phyloP scores from a whole-genome alignment of 1,284 basidiomycete genomes.

The Austroboletus olivaceoglutinosus region DNA sequence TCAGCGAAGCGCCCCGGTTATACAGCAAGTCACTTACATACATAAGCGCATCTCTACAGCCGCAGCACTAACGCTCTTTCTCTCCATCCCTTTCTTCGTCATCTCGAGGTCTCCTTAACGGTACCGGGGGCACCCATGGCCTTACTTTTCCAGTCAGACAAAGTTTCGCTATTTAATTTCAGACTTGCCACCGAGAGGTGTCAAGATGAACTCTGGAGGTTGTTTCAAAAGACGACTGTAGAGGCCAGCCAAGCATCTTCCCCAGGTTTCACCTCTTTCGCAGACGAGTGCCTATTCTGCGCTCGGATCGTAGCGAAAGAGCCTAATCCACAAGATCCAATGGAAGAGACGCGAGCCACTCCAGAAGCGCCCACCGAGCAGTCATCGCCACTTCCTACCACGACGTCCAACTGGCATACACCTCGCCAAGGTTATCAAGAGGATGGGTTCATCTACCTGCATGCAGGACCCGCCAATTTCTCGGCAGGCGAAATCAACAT shows the following conservation, averaged over 20 bases:
- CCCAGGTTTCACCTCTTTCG: conserved; percentile 23
- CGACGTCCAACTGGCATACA: too few species aligned
- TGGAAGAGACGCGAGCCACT: too few species aligned
- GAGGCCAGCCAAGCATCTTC: conserved; percentile 28
- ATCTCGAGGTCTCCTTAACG: neutral
- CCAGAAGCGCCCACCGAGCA: neutral
- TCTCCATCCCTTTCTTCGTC: neutral
- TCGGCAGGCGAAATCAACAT: conserved; percentile 47
- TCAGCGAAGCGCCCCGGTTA: too few species aligned
- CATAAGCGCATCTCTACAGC: conserved; percentile 4
- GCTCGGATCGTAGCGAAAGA: conserved; percentile 16
- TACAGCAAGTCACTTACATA: conserved; percentile 17
- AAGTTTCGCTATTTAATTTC: conserved; percentile 9
- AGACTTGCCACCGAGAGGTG: neutral
- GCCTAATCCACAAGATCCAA: neutral
- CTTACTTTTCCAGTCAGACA: conserved; percentile 11
- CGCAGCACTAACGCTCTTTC: conserved; percentile 13
- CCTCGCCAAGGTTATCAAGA: neutral
- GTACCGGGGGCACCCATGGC: too few species aligned
- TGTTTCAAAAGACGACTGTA: conserved; percentile 23
- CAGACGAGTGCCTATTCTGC: conserved; percentile 31
- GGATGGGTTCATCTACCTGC: conserved; percentile 48
- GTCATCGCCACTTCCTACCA: neutral
- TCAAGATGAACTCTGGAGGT: conserved; percentile 19
- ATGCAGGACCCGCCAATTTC: conserved; percentile 25